Percentiles rank a stretch among this genome's conserved stretches.
Conservation (phyloP, 1,139 yeast species). For the Magnusiomyces tetraspermus region DNA sequence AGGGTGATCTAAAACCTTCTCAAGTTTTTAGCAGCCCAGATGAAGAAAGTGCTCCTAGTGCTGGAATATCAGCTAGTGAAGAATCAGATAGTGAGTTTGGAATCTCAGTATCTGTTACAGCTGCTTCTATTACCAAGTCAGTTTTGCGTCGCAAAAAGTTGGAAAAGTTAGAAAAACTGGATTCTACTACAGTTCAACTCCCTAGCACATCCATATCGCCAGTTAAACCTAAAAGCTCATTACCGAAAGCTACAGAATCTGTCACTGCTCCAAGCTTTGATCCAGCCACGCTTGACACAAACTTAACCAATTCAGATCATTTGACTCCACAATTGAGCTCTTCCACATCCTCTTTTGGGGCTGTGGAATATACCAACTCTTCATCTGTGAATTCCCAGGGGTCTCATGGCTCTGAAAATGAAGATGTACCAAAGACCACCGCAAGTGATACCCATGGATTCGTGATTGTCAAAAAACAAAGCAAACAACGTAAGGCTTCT, state of each 20-base stretch:
- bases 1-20: neutral
- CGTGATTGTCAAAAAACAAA: neutral
- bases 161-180: neutral
- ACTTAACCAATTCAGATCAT: neutral
- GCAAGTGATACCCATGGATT: neutral
- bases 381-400: neutral
- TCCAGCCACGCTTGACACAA: too few species aligned
- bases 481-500: neutral
- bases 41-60: neutral
- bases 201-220: neutral
- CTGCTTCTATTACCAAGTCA: neutral
- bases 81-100: neutral
- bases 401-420: neutral
- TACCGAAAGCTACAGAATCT: too few species aligned
- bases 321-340: neutral
- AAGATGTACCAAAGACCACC: neutral
- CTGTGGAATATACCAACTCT: neutral
- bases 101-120: neutral
- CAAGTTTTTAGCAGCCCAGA: neutral
- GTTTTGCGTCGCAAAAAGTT: neutral
- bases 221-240: too few species aligned
- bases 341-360: neutral
- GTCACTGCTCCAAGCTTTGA: too few species aligned
- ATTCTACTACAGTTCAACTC: neutral
- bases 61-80: neutral